Evolutionary conservation across 2,329 filamentous ascomycete genomes (phyloP), one percentile per base, ranked within the genome.

Genomic region (Hypomyces rosellus): DNA sequence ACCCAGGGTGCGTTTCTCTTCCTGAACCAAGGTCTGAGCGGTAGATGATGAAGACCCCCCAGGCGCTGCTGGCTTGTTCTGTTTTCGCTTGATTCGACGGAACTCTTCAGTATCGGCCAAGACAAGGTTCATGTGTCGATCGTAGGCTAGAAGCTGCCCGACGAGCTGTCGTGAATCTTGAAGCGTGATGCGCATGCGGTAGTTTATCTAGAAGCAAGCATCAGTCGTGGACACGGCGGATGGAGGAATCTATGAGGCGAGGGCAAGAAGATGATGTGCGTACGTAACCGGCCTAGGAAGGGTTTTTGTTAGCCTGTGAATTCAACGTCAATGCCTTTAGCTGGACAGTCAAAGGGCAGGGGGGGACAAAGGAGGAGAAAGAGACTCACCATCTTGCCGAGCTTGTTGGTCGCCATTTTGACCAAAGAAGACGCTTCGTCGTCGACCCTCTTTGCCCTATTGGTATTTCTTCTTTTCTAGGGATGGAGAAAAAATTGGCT

Each of bases 81-180:
- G 82, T 76, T 87, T 92, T 71, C 88, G 82, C 76, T 93, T 95
- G 55, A 92, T 85, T 66, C 87, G 87, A 68, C 91, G 88, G 72
- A 96, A 96, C 71, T 97, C 92, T 80, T 99, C 93, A 60, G 93
- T 97, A 66, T 99, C 93, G 72, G 92, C 93, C 56, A 99, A 87
- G 55, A 99, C 93, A 58, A 99, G 82, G 71, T 99, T 99, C 93
- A 99, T 99, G 73, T 99, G 93, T 90, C 95, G 97, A 72, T 99
- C 93, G 65, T 97, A 99, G 49, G 93, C 93, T 60, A 99, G 82
- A 89, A 99, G 96, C 71, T 97, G 90, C 55, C 91, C 93, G 38
- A 90, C 91, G 85, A 99, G 95, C 71, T 96, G 89, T 65, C 93
- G 85, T 58, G 89, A 89, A 74, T 99, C 93, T 66, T 89, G 89